Evolutionary conservation across 2,329 filamentous ascomycete genomes (phyloP), one percentile per base, ranked within the genome.

Genomic region (Tricladium varicosporioides): DNA sequence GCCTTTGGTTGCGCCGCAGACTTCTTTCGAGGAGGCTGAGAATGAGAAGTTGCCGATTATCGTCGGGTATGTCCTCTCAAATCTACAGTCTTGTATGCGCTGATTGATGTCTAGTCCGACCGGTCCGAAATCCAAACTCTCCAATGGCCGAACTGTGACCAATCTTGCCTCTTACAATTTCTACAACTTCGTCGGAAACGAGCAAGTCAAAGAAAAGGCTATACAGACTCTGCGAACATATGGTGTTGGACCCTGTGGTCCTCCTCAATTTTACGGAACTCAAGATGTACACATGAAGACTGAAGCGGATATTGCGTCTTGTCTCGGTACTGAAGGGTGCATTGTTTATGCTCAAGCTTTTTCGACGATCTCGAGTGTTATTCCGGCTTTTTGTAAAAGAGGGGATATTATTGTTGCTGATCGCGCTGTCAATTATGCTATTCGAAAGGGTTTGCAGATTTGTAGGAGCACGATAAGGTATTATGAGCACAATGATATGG

Each of bases 211-310:
- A 70, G 92, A 97, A 66, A 95, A 96, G 73, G 94, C 93, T 1
- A 92, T 99, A 61, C 88, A 93, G 72, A 95, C 92, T 0, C 82
- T 99, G 42, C 89, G 93, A 59, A 96, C 90, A 16, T 99, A 99
- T 68, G 94, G 94, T 56, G 95, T 99, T 43, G 95, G 94, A 8
- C 93, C 94, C 56, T 99, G 94, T 71, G 94, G 94, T 16, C 94
- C 94, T 15, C 94, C 94, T 5, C 92, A 96, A 63, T 99, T 99
- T 77, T 99, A 99, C 76, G 94, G 92, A 63, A 99, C 92, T 32
- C 93, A 97, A 73, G 94, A 99, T 74, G 92, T 97, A 47, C 94
- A 99, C 74, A 93, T 97, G 84, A 94, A 95, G 78, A 92, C 91
- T 14, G 94, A 99, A 75, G 85, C 90, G 56, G 93, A 97, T 71